Conservation (phyloP, 2,329 filamentous ascomycete genomes). For the Monosporascus sp. region DNA sequence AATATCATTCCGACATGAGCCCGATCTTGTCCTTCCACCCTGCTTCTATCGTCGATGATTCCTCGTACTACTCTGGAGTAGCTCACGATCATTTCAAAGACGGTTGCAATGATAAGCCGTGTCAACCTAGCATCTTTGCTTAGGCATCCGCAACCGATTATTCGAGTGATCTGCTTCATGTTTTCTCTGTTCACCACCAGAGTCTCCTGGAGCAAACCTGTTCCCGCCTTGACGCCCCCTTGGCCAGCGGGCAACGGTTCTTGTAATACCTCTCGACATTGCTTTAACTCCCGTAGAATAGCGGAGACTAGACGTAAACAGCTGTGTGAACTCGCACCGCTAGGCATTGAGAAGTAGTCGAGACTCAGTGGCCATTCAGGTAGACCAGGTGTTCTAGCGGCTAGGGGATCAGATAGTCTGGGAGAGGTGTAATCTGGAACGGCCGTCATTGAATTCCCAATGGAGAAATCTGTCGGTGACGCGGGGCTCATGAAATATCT, state of each 20-base stretch:
- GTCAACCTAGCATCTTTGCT: neutral
- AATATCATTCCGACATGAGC: neutral
- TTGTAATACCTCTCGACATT: neutral
- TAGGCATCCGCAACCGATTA: neutral
- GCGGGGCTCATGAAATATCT: neutral
- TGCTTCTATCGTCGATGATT: neutral
- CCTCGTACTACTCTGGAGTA: neutral
- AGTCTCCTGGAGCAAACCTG: neutral
- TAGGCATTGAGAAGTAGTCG: neutral
- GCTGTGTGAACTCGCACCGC: neutral
- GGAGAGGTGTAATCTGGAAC: neutral
- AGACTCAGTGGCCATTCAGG: neutral
- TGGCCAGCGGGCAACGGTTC: neutral
- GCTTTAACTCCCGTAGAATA: neutral
- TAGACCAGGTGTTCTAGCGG: neutral
- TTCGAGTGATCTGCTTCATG: neutral
- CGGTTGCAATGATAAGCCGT: neutral
- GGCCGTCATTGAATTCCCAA: neutral
- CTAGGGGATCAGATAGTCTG: neutral
- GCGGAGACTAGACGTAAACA: neutral
- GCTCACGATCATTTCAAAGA: neutral
- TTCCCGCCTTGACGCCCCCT: neutral
- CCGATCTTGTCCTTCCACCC: neutral
- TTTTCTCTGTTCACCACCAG: neutral
- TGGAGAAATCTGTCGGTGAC: neutral